Evolutionary conservation across 2,329 filamentous ascomycete species (phyloP), one percentile per base, ranked within the genome.

Genomic region (Cercospora nicotianae): DNA sequence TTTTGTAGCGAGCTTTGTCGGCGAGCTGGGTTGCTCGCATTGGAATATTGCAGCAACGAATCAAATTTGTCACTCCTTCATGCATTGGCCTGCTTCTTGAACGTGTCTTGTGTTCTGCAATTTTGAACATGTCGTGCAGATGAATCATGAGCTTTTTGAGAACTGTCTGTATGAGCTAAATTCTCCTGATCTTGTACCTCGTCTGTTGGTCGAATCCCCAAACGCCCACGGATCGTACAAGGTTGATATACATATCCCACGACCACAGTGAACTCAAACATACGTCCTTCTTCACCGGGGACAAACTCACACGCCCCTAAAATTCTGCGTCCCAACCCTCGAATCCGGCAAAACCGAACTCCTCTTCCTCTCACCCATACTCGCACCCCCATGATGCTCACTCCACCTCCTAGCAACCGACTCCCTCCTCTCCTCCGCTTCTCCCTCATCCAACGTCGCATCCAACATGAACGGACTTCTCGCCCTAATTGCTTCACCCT

Each of bases 401-500:
- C 39, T 20, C 28, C 23, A 20, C 7, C 60, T 62, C 39, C 42
- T 42, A 5, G 60, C 60, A 23, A 71, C 51, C 60, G 71, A 74
- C 33, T 68, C 67, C 36, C 68, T 58, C 64, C 73, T 70, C 12
- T 62, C 68, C 20, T 70, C 69, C 4, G 64, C 67, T 42, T 75
- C 75, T 10, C 71, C 72, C 20, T 74, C 73, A 42, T 75, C 74
- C 31, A 72, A 72, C 3, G 70, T 73, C 18, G 70, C 70, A 67
- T 77, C 73, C 26, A 71, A 63, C 73, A 75, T 75, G 60, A 76
- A 76, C 18, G 74, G 74, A 59, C 73, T 76, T 26, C 71, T 68
- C 9, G 67, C 70, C 53, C 77, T 60, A 13, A 78, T 73, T 10
- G 59, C 60, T 45, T 63, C 65, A 0, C 78, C 79, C 65, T 73